Evolutionary conservation across 495 filamentous ascomycete genomes (phyloP), one percentile per base, ranked within the genome.

Genomic region (Penicillium maclennaniae): DNA sequence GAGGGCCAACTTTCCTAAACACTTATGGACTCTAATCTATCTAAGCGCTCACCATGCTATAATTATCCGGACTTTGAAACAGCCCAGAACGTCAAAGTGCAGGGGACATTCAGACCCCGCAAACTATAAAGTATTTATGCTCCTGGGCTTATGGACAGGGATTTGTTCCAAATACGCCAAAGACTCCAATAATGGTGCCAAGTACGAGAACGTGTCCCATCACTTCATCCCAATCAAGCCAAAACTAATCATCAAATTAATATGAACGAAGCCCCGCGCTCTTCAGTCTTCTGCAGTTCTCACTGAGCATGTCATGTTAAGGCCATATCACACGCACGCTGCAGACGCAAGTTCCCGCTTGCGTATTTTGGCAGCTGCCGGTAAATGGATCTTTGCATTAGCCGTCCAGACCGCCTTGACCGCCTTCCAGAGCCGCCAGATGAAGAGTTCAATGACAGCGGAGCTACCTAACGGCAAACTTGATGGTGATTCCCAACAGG

Each of bases 361-460:
- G 45, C 19, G 45, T 16, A 26, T 49, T 49, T 37, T 54, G 52
- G 49, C 52, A 54, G 52, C 39, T 54, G 45, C 52, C 48, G 15
- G 19, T 45, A 39, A 27, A 37, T 28, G 45, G 41, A 40, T 48
- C 15, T 54, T 36, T 40, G 43, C 50, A 53, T 47, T 53, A 45
- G 36, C 44, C 45, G 43, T n/a, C n/a, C n/a, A n/a, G n/a, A 20
- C 41, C 45, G 44, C 52, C 58, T 52, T 50, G 58, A 47, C 55
- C 52, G 26, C 39, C 37, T 56, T 21, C 19, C 6, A 46, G 21
- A 50, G 27, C 23, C 26, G 8, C 34, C 47, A 4, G 19, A n/a
- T 10, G 43, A 55, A 51, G 36, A 54, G 53, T 59, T 62, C 53
- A 15, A 37, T 56, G 47, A 58, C 53, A 61, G 46, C 45, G 49